Evolutionary conservation across 495 filamentous ascomycete genomes (phyloP).

Genomic region (Bacidia rubella): DNA sequence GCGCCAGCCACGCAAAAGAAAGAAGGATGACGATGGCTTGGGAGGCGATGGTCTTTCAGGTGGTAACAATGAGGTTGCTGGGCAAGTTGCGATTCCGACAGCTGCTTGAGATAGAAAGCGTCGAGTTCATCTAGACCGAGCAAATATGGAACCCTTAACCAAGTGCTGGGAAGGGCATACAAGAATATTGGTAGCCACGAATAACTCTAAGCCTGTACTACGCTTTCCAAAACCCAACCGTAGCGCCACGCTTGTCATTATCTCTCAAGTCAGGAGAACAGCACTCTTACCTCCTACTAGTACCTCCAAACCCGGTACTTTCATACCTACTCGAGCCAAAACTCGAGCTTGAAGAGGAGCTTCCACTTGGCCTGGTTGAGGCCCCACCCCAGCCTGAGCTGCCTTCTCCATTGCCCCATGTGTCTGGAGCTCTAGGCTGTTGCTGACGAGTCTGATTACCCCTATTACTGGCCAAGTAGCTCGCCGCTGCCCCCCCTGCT

Average conservation of each 20-base stretch:
- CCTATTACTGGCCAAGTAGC: constrained; percentile 51
- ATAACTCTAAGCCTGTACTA: no score
- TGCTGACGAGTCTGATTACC: constrained; percentile 23
- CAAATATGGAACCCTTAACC: background rate
- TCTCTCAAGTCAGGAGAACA: no score
- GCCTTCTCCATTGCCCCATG: constrained; percentile 33
- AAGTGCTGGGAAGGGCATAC: background rate
- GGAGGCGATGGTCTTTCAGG: background rate
- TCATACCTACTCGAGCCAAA: constrained; percentile 46
- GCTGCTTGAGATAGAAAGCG: background rate
- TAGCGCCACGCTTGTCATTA: no score
- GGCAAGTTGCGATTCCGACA: background rate
- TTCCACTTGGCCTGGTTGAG: constrained; percentile 26
- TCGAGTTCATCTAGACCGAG: background rate
- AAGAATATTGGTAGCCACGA: background rate
- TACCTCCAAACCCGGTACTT: constrained; percentile 86
- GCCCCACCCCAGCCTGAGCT: constrained; percentile 30
- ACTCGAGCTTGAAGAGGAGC: constrained; percentile 30
- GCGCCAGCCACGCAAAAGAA: background rate
- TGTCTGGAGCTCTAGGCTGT: constrained; percentile 3
- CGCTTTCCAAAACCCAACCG: no score
- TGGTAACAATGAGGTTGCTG: background rate
- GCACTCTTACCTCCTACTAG: constrained; percentile 49
- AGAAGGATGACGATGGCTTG: background rate
- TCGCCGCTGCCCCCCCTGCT: constrained; percentile 54